phyloP scores from a whole-genome alignment of 2,329 filamentous ascomycete species.

The Monilinia fructigena region DNA sequence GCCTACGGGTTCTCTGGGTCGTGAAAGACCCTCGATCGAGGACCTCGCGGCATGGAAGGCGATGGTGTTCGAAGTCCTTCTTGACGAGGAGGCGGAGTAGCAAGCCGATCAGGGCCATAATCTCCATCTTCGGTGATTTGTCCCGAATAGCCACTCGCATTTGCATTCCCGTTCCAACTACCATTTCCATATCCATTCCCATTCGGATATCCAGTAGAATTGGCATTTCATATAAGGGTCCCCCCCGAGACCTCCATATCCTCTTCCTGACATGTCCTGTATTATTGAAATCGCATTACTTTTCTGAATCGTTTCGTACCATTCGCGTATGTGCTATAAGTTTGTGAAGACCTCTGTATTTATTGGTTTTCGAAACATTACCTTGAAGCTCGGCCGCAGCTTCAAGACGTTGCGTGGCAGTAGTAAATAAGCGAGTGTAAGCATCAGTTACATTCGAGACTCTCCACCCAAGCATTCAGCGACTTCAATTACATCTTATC shows the following conservation, averaged over 20 bases:
- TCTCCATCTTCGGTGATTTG: slow-evolving; percentile 34
- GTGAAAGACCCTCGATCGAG: slow-evolving; percentile 28
- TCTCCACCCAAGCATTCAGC: not conserved
- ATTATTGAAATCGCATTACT: slow-evolving; percentile 30
- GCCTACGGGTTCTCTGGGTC: slow-evolving; percentile 27
- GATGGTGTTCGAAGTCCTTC: slow-evolving; percentile 23
- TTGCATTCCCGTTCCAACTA: slow-evolving; percentile 21
- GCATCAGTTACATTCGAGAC: not conserved
- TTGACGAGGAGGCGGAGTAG: slow-evolving; percentile 29
- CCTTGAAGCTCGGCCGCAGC: slow-evolving; percentile 15
- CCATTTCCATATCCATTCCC: slow-evolving; percentile 20
- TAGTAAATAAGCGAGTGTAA: slow-evolving; percentile 11
- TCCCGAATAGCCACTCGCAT: slow-evolving; percentile 32
- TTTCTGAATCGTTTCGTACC: slow-evolving; percentile 27
- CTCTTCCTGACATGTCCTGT: slow-evolving; percentile 38
- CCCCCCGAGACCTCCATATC: slow-evolving; percentile 37
- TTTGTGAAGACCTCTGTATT: not conserved
- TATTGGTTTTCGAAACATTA: slow-evolving; percentile 10
- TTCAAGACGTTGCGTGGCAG: slow-evolving; percentile 1
- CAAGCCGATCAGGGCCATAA: slow-evolving; percentile 39
- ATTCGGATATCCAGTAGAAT: slow-evolving; percentile 25
- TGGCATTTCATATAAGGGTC: slow-evolving; percentile 38
- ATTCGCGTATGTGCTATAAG: slow-evolving; percentile 25
- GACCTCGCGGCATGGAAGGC: slow-evolving; percentile 29
- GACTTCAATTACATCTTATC: not conserved